A percentile compares a stretch with the other conserved stretches of the same genome.
These are phyloP conservation scores for Calonectria pauciramosa DNA, from an alignment of 2,329 filamentous ascomycete species.

Conservation along the genomic window DNA sequence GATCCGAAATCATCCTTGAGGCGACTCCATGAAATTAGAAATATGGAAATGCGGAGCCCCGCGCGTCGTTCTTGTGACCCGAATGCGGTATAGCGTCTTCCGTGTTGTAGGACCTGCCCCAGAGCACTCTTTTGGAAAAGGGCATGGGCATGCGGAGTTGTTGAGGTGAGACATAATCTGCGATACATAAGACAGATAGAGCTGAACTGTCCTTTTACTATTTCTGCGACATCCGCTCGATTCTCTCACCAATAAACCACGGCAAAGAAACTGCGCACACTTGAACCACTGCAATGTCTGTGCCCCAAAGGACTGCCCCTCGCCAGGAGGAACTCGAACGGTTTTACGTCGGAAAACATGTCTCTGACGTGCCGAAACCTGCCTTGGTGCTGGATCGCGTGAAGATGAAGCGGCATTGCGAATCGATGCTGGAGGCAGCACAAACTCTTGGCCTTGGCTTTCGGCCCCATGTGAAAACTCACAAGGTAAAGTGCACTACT, in stretches of 20 bases:
- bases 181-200: neutral
- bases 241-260: no score
- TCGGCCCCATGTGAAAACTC: constrained; percentile 75
- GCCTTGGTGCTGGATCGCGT: constrained; percentile 68
- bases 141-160: neutral
- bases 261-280: no score
- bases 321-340: constrained; percentile 28
- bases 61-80: neutral
- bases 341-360: constrained; percentile 45
- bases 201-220: neutral
- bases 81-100: neutral
- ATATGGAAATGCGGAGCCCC: neutral
- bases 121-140: neutral
- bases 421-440: constrained; percentile 67
- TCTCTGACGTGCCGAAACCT: constrained; percentile 62
- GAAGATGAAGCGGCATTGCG: constrained; percentile 67
- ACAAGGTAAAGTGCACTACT: constrained; percentile 62
- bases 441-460: constrained; percentile 65
- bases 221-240: neutral
- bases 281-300: constrained; percentile 27
- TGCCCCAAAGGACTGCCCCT: constrained; percentile 39
- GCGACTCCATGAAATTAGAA: neutral
- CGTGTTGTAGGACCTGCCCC: neutral
- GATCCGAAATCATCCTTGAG: neutral
- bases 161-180: neutral